A percentile compares a stretch with the other conserved stretches of the same genome.
Evolutionary conservation across 1,284 basidiomycete genomes (phyloP).

Genomic region (Ustilago crameri): DNA sequence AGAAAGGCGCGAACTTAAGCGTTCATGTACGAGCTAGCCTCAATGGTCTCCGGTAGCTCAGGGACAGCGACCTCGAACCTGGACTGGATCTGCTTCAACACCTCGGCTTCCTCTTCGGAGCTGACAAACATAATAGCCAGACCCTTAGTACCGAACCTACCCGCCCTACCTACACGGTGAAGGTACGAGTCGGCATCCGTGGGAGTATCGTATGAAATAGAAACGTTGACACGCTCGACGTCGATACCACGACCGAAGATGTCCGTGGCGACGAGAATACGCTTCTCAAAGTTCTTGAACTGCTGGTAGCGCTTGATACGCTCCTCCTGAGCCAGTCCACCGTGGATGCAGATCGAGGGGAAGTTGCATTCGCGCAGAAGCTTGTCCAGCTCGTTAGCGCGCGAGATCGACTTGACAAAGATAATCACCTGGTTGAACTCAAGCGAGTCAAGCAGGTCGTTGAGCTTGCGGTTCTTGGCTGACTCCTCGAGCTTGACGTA

Average conservation of each 20-base stretch:
- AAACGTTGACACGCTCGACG: constrained; percentile 67
- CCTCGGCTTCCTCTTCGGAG: constrained; percentile 88
- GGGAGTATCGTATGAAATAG: constrained; percentile 78
- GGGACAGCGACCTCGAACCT: constrained; percentile 93
- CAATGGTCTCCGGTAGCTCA: constrained; percentile 90
- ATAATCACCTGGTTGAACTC: constrained; percentile 99
- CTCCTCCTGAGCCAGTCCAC: constrained; percentile 91
- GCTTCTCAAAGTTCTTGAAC: constrained; percentile 99
- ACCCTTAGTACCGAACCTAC: constrained; percentile 99
- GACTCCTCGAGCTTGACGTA: constrained; percentile 86
- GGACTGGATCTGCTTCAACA: constrained; percentile 89
- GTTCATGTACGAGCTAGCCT: constrained; percentile 73
- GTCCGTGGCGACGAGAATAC: constrained; percentile 72
- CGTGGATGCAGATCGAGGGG: constrained; percentile 97
- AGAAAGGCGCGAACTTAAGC: constrained; percentile 23
- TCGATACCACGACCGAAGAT: constrained; percentile 68
- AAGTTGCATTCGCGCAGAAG: constrained; percentile 97
- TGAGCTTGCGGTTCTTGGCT: constrained; percentile 96
- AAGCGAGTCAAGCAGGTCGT: constrained; percentile 92
- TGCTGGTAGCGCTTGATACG: constrained; percentile 97
- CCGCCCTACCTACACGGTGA: constrained; percentile 98
- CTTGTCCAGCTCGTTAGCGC: constrained; percentile 96
- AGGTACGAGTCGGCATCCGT: constrained; percentile 97
- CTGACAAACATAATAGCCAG: constrained; percentile 98
- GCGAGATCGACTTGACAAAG: constrained; percentile 96